Conservation (phyloP, 192 early-diverging fungal genomes). For the Linnemannia hyalina region DNA sequence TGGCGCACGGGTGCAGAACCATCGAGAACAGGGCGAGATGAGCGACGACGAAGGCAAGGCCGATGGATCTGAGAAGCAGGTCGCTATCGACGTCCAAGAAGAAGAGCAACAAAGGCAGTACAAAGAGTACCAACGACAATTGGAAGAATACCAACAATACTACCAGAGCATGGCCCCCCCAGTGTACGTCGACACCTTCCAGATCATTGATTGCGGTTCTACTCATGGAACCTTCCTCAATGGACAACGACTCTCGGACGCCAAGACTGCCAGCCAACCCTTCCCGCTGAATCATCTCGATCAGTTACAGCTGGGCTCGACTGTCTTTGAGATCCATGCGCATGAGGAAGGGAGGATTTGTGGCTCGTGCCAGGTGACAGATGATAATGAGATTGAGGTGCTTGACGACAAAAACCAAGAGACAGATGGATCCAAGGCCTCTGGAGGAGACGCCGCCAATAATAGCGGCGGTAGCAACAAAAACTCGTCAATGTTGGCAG, state of each 20-base stretch:
- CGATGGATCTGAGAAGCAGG: background rate
- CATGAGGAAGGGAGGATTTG: slow-evolving; percentile 74
- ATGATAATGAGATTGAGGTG: slow-evolving; percentile 66
- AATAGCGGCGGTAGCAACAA: slow-evolving; percentile 5
- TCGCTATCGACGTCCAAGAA: background rate
- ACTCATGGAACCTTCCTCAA: slow-evolving; percentile 85
- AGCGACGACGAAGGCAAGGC: background rate
- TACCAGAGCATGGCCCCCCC: slow-evolving; percentile 7
- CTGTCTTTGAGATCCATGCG: slow-evolving; percentile 71
- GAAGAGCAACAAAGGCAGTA: slow-evolving; percentile 17
- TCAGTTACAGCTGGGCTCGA: slow-evolving; percentile 68
- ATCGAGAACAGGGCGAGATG: background rate
- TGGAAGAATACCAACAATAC: slow-evolving; percentile 36
- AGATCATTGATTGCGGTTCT: slow-evolving; percentile 76
- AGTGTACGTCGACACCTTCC: slow-evolving; percentile 50
- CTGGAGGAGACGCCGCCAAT: background rate
- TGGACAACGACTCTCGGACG: slow-evolving; percentile 68
- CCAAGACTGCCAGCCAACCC: slow-evolving; percentile 75
- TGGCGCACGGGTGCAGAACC: slow-evolving; percentile 15
- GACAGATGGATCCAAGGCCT: background rate
- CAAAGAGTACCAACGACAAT: slow-evolving; percentile 24
- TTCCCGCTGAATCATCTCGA: slow-evolving; percentile 68
- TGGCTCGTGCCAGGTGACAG: slow-evolving; percentile 66
- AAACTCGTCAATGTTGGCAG: slow-evolving; percentile 15
- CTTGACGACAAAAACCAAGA: slow-evolving; percentile 41